Base-by-base conservation (phyloP, 2,329 filamentous ascomycete species). In the Ophiocordyceps camponoti-saundersi region DNA sequence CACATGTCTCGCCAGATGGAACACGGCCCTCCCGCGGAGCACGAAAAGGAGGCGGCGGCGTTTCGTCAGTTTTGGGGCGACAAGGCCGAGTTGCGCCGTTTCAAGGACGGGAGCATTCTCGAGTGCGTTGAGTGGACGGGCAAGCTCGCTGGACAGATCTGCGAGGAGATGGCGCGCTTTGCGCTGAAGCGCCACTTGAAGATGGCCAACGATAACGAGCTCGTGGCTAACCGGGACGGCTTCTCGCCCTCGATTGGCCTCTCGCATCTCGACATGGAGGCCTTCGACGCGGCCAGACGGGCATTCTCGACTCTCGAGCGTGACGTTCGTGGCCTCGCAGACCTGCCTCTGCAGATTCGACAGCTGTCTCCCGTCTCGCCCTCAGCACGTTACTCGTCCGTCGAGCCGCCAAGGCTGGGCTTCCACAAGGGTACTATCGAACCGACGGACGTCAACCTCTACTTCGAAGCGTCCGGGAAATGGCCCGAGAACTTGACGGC, bases 11-110 rank as follows among this genome's bases (percentile, higher is more conserved):
- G 89, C 30, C 73, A 80, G 44, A 84, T 95, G 51, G 92, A 98
- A 53, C 85, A 88, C 59, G 92, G 92, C 0, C 92, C 92, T 6
- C 68, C 82, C 1, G 85, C 87, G 2, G 89, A 96, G 58, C 77
- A 92, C 50, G 88, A 90, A 62, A 80, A 83, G 52, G 85, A 87
- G 52, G 83, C 88, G 22, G 79, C 80, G 11, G 73, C 73, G 30
- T 98, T 95, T 61, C 84, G 86, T 34, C 77, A 81, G 32, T 96
- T 98, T 60, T 98, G 93, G 92, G 92, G 90, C 7, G 82, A 90
- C 11, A 94, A 92, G 60, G 78, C 92, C 1, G 92, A 98, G 61
- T 71, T 98, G 43, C 79, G 92, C 52, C 84, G 92, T 20, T 98
- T 98, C 70, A 93, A 89, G 56, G 88, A 96, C 57, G 92, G 92